phyloP scores from a whole-genome alignment of 768 basidiomycete species.

The Mycena floridula region DNA sequence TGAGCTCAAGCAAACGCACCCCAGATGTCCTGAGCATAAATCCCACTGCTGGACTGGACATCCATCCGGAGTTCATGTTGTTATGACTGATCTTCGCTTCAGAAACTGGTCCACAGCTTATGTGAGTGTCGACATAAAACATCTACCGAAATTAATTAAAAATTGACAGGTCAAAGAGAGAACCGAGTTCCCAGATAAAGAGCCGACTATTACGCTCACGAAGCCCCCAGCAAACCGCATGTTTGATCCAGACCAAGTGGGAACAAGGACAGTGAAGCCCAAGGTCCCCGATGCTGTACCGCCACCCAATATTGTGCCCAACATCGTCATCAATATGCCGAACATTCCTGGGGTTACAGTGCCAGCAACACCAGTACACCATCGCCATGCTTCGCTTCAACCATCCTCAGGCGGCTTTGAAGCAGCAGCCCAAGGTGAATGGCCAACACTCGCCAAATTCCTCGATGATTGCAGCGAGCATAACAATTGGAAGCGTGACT shows the following conservation, averaged over 20 bases:
- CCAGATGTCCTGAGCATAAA: too few species aligned
- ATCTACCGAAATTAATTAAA: too few species aligned
- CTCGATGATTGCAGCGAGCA: neutral
- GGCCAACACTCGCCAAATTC: neutral
- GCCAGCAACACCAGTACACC: neutral
- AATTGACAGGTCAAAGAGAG: too few species aligned
- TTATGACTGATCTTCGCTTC: too few species aligned
- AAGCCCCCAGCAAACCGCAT: neutral
- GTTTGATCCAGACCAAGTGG: neutral
- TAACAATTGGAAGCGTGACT: neutral
- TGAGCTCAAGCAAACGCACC: too few species aligned
- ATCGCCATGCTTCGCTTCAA: neutral
- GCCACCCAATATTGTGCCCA: too few species aligned
- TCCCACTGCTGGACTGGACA: too few species aligned
- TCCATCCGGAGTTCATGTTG: too few species aligned
- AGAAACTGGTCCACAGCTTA: too few species aligned
- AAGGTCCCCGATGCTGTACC: neutral
- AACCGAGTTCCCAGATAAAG: neutral
- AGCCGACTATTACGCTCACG: neutral
- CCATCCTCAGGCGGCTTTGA: neutral
- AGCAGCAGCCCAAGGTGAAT: neutral
- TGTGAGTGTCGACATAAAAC: too few species aligned
- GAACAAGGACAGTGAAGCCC: neutral
- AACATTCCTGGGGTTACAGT: neutral
- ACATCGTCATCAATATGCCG: neutral